Conservation (phyloP, 352 stramenopile species). For the Globisporangium heterothallicum region DNA sequence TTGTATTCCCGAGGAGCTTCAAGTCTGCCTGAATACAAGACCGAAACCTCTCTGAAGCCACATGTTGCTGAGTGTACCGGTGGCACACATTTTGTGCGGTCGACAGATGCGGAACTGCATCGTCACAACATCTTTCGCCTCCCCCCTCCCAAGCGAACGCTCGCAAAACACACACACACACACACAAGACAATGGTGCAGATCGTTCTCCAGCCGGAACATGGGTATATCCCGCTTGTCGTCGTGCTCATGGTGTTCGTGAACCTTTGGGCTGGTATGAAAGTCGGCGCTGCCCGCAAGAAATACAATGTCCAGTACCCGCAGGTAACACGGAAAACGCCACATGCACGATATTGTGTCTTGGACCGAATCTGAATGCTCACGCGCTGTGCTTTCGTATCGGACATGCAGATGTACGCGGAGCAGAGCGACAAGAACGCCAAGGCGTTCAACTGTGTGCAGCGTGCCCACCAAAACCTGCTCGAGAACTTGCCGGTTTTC, state of each 20-base stretch:
- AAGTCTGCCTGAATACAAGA: not conserved
- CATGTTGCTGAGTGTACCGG: not conserved
- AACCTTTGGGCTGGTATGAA: slow-evolving; percentile 51
- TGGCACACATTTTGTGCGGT: not conserved
- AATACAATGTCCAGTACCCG: slow-evolving; percentile 55
- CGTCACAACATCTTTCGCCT: not conserved
- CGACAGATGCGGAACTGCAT: not conserved
- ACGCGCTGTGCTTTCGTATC: slow-evolving; percentile 3
- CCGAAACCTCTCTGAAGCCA: too few species aligned
- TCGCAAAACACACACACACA: too few species aligned
- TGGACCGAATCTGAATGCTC: not conserved
- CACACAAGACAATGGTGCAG: slow-evolving; percentile 18
- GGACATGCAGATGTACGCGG: slow-evolving; percentile 70
- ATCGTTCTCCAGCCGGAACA: slow-evolving; percentile 55
- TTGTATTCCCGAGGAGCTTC: not conserved
- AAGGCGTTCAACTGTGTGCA: slow-evolving; percentile 90
- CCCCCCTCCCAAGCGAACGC: too few species aligned
- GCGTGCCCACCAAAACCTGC: slow-evolving; percentile 88
- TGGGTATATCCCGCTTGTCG: slow-evolving; percentile 53
- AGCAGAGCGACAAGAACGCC: slow-evolving; percentile 85
- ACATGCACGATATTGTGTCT: too few species aligned
- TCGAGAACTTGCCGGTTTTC: slow-evolving; percentile 82
- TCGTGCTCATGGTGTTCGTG: slow-evolving; percentile 50
- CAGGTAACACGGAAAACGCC: too few species aligned
- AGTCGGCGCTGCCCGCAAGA: slow-evolving; percentile 55